Conservation (phyloP, 2,329 filamentous ascomycete genomes). For the Magnaporthiopsis rhizophila region DNA sequence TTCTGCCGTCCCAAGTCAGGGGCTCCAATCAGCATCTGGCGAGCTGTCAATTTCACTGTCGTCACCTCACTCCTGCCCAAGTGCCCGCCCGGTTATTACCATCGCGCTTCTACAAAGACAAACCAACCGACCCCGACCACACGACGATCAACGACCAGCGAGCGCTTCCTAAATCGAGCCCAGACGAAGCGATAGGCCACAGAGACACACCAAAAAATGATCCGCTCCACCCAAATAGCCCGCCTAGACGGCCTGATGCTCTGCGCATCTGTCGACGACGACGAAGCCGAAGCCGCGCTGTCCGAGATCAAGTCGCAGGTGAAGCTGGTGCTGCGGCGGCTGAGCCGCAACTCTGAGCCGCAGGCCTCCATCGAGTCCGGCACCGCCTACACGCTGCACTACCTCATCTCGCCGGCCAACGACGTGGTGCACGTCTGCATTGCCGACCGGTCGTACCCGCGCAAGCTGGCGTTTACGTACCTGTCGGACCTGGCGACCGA, state of each 20-base stretch:
- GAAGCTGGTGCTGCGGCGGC: conserved; percentile 79
- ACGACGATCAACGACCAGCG: not conserved
- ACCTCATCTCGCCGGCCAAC: conserved; percentile 56
- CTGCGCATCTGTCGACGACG: conserved; percentile 91
- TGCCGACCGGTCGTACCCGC: conserved; percentile 87
- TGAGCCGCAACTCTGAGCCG: conserved; percentile 81
- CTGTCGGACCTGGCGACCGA: conserved; percentile 85
- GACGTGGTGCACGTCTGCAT: conserved; percentile 89
- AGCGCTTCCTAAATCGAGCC: not conserved
- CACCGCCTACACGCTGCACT: conserved; percentile 72
- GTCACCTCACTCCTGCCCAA: not conserved
- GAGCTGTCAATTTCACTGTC: not conserved
- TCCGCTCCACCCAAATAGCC: conserved; percentile 88
- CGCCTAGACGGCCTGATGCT: conserved; percentile 92
- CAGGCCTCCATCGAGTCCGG: conserved; percentile 89
- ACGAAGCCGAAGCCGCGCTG: conserved; percentile 70
- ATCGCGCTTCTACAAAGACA: no score
- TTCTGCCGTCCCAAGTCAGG: not conserved
- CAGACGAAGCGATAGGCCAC: not conserved
- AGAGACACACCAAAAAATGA: conserved; percentile 46
- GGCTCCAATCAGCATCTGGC: not conserved
- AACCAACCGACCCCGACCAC: not conserved
- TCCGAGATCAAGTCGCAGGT: conserved; percentile 84
- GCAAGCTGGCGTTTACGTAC: conserved; percentile 98
- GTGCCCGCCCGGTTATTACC: no score